These are phyloP conservation scores for Mycena olivaceomarginata DNA, from an alignment of 768 basidiomycete species.

Conservation along the genomic window DNA sequence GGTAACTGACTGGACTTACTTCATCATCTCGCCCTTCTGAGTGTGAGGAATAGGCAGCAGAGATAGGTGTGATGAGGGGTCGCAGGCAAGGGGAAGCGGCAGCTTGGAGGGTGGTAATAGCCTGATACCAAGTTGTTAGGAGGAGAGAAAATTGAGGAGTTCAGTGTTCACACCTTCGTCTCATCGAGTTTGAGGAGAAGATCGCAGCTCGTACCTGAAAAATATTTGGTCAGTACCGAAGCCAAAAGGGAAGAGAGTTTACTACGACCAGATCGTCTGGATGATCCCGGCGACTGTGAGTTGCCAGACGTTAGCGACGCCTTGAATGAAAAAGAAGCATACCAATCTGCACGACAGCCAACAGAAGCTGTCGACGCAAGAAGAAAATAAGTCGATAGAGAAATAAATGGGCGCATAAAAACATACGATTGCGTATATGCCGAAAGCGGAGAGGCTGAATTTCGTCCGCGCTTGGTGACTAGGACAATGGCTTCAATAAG, in stretches of 20 bases:
- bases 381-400: no score
- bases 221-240: neutral
- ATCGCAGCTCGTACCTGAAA: neutral
- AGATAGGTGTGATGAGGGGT: conserved; percentile 25
- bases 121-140: neutral
- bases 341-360: no score
- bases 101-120: conserved; percentile 37
- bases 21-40: conserved; percentile 35
- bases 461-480: no score
- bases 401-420: no score
- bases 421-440: no score
- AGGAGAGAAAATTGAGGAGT: no score
- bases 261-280: conserved; percentile 11
- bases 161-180: conserved; percentile 4
- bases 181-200: conserved; percentile 14
- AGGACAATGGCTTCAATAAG: no score
- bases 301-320: no score
- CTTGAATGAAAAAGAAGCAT: no score
- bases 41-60: conserved; percentile 32
- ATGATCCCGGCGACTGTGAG: neutral
- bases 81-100: conserved; percentile 33
- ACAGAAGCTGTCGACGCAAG: no score
- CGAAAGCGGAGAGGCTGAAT: no score
- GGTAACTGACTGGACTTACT: conserved; percentile 1
- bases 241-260: neutral